Evolutionary conservation across 345 rosid species (phyloP).

Genomic region (Heritiera fomes): DNA sequence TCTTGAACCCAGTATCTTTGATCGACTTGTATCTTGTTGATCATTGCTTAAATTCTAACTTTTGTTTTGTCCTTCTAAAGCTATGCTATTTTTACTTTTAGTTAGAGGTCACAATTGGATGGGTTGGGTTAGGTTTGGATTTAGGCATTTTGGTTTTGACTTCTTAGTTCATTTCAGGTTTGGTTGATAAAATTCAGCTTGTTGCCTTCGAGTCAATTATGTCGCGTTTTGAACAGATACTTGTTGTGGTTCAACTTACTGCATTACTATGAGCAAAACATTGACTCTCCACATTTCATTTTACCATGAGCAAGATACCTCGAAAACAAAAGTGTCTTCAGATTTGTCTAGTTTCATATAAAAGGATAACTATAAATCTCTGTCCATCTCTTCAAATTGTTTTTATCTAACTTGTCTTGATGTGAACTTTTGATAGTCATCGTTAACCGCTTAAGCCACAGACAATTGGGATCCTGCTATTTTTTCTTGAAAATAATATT

Average conservation of each 20-base stretch:
- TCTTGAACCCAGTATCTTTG: not conserved
- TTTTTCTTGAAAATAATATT: not conserved
- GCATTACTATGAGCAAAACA: not conserved
- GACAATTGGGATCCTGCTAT: not conserved
- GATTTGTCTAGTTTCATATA: not conserved
- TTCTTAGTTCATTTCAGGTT: not conserved
- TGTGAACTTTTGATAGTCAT: not conserved
- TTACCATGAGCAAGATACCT: conserved; percentile 2
- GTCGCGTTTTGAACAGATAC: not conserved
- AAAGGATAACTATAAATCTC: not conserved
- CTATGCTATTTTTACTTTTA: not conserved
- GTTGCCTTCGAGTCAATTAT: not conserved
- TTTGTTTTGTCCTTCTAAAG: not conserved
- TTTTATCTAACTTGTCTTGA: not conserved
- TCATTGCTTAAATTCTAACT: not conserved
- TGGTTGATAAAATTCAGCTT: not conserved
- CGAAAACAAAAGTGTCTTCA: not conserved
- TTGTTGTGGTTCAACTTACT: not conserved
- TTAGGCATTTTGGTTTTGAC: not conserved
- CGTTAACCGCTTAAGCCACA: not conserved
- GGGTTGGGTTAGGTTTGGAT: not conserved
- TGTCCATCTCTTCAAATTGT: conserved; percentile 2
- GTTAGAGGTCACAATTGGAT: not conserved
- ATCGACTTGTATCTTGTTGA: not conserved
- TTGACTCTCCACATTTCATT: not conserved